Evolutionary conservation across 2,329 filamentous ascomycete genomes (phyloP), one percentile per base, ranked within the genome.

Genomic region (Cryphonectria japonica): DNA sequence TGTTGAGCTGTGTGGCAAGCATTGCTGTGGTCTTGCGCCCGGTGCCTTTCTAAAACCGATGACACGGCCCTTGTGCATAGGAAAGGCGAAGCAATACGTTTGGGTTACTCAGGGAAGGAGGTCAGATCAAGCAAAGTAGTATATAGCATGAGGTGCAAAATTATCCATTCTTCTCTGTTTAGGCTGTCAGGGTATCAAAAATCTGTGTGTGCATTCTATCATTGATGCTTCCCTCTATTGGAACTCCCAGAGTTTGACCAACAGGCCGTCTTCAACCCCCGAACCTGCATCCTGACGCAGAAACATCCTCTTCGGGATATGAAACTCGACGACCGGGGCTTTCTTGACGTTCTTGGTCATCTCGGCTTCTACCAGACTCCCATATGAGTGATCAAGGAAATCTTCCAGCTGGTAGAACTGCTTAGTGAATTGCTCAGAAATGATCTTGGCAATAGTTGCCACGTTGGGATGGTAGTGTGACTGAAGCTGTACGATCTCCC

Each of bases 401-500:
- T 99, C 96, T 78, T 99, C 96, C n/a, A 98, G 83, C 76, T 94
- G 96, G 81, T 98, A 99, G 2, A 92, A 88, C 75, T 94, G 91
- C 83, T 99, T 99, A 2, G 96, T 99, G 80, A 98, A 99, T 80
- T 98, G 96, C 82, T 98, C 94, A 2, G 93, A 93, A 70, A 99
- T 90, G 74, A 99, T 97, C 81, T 94, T 96, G 61, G 94, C 92
- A 75, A 99, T 90, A 2, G 95, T 96, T 0, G 95, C 95, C 34
- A 99, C 94, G 76, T 98, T 99, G 19, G 97, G 96, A 79, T 99
- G 96, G 81, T 97, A 98, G 80, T 99, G 97, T 0, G 90, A 91
- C 80, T 97, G 94, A 70, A 98, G 84, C 71, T 94, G 94, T 72
- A 97, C 92, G 67, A 99, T 87, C 80, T 99, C 96, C 97, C 96